Base-by-base conservation (phyloP, 2,329 filamentous ascomycete genomes). In the Emmonsia crescens region DNA sequence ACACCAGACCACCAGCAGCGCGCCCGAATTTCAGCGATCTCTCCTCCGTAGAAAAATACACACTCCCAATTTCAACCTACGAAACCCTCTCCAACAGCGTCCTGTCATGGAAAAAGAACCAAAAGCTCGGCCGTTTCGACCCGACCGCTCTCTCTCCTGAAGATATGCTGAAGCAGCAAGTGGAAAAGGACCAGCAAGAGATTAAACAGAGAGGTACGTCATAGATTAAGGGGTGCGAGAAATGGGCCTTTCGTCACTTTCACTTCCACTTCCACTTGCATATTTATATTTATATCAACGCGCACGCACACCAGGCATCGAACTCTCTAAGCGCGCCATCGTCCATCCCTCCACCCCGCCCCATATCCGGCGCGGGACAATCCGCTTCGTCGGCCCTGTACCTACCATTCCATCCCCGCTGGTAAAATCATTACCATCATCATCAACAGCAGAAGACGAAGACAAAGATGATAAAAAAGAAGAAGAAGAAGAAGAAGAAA, bases 51-150 rank as follows among this genome's bases (percentile, higher is more conserved):
- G 85, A 91, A 61, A 96, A 96, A 78, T 97, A 94, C 74, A 85
- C 88, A 65, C 88, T 99, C 82, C 89, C 91, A n/a, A 80, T 83
- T 59, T 82, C 87, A 57, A 88, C 92, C 71, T 99, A 99, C 76
- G 91, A 91, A 73, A 85, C 85, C 70, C 91, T 92, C 71, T 80
- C 85, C 51, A 90, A 96, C 76, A 93, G 89, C 3, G 94, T 99
- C 16, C 83, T 96, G 29, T 89, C 92, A 5, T 97, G 91, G 91
- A 99, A 99, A 78, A 93, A 89, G 77, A 80, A 85, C n/a, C 87
- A 96, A 75, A 92, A 95, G 73, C 84, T 97, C n/a, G 94, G 94
- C 58, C 89, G 94, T 42, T 99, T 99, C 76, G 91, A 97, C 72
- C 94, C 94, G 14, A 82, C 87, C 68, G 90, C 91, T 8, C 85